These are phyloP conservation scores for Nidularia sp. DNA, from an alignment of 768 basidiomycete species.

Conservation along the genomic window DNA sequence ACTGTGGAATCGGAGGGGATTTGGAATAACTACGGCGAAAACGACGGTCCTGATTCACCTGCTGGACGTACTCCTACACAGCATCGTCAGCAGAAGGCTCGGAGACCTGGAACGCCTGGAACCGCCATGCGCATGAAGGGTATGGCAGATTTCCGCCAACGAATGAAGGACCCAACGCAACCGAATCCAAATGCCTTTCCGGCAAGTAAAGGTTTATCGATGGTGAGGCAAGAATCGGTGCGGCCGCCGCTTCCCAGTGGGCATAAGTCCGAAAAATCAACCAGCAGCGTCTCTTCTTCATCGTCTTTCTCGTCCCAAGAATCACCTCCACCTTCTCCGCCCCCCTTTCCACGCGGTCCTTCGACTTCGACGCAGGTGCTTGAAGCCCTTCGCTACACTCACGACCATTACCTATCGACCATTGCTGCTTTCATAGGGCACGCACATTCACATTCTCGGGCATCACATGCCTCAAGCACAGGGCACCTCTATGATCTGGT, in stretches of 20 bases:
- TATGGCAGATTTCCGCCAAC: slow-evolving; percentile 16
- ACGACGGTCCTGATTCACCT: no score
- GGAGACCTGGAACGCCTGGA: no score
- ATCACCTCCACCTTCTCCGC: slow-evolving; percentile 18
- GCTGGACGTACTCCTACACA: no score
- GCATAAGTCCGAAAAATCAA: slow-evolving; percentile 43
- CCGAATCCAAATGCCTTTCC: no score
- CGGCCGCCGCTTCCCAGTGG: slow-evolving; percentile 17
- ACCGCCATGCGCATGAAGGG: not conserved
- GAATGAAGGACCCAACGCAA: slow-evolving; percentile 5
- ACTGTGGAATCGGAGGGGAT: slow-evolving; percentile 17
- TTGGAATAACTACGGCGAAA: no score
- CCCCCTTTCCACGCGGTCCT: slow-evolving; percentile 71
- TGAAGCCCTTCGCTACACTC: slow-evolving; percentile 75
- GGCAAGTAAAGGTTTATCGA: no score
- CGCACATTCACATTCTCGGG: slow-evolving; percentile 87
- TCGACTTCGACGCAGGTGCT: slow-evolving; percentile 65
- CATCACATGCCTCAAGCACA: slow-evolving; percentile 89
- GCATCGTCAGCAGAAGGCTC: no score
- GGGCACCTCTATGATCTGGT: slow-evolving; percentile 94
- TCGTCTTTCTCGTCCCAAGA: slow-evolving; percentile 69
- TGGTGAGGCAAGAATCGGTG: slow-evolving; percentile 6
- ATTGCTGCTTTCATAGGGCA: slow-evolving; percentile 98
- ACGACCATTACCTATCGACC: slow-evolving; percentile 88
- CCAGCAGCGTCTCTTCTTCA: no score